Evolutionary conservation across 805 yeast genomes (phyloP), one percentile per base, ranked within the genome.

Genomic region (Saccharomycopsis babjevae): DNA sequence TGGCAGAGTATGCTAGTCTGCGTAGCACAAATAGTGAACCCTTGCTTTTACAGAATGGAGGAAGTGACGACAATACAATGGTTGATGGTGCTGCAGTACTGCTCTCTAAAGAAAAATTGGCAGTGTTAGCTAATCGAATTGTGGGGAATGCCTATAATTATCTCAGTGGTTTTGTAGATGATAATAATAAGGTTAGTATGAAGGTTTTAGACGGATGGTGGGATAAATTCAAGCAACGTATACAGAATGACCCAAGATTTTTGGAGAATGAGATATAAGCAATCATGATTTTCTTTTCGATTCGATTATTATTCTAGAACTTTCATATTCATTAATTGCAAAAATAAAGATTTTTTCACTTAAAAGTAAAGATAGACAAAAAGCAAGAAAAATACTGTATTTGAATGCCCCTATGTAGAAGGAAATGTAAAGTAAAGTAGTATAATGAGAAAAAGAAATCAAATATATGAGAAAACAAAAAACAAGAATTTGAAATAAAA

Each of bases 141-240:
- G 96, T 94, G 22, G 85, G 85, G 43, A 90, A 94, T 72, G 97
- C 97, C 1, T 94, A 93, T 73, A 92, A 94, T 70, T 94, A 82
- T 70, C 73, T 93, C 57, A 84, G 96, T 1, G 89, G 97, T n/a
- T 93, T 92, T 70, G 80, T 90, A 7, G 96, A 90, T 68, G 71
- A 75, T 5, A 77, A 81, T 25, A 96, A 96, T 1, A 89, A 84
- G 66, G 97, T 93, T 2, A 87, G 92, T 2, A 88, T 93, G 69
- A 88, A 86, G 68, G 87, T 84, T 52, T 93, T 93, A 68, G 96
- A 93, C 70, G 86, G 81, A 50, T 93, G 99, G 99, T 89, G 99
- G 99, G 85, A 80, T 65, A 92, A 90, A 72, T 93, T 94, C 74
- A 88, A 82, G 71, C 73, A 81, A 6, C 85, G 87, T 68, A 68